A percentile compares a stretch with the other conserved stretches of the same genome.
Evolutionary conservation across 2,329 filamentous ascomycete genomes (phyloP).

Genomic region (Canariomyces notabilis): DNA sequence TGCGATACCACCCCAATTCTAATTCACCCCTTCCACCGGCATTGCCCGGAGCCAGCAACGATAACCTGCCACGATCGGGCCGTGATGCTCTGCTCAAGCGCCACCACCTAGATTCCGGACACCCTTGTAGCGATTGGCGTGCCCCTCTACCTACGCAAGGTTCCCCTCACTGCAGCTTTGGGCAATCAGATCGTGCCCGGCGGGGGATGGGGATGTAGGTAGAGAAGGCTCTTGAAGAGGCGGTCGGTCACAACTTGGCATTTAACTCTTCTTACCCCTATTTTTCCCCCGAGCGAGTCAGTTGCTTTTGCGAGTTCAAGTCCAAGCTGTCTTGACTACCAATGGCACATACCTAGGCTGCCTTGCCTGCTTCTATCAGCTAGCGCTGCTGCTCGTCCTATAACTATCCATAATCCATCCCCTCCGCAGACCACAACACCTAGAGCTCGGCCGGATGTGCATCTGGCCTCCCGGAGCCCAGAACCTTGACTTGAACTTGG

Average conservation of each 20-base stretch:
- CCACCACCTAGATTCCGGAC: constrained; percentile 2
- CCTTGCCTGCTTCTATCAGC: too few species aligned
- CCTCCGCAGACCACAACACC: too few species aligned
- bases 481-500: constrained; percentile 17
- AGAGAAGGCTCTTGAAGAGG: not conserved
- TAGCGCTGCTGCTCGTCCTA: not conserved
- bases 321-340: constrained; percentile 4
- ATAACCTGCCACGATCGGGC: constrained; percentile 4
- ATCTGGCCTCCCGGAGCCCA: not conserved
- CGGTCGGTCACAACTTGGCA: not conserved
- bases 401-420: not conserved
- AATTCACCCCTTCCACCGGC: not conserved
- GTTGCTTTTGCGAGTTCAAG: too few species aligned
- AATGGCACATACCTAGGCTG: too few species aligned
- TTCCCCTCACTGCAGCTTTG: not conserved
- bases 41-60: too few species aligned
- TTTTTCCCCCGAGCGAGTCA: too few species aligned
- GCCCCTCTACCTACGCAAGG: too few species aligned
- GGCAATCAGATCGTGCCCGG: not conserved
- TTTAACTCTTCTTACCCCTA: too few species aligned
- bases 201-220: too few species aligned
- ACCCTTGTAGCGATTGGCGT: not conserved
- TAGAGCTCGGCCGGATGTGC: not conserved
- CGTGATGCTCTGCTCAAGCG: constrained; percentile 5
- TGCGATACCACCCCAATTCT: too few species aligned